These are phyloP conservation scores for Apiotrichum brassicae DNA, from an alignment of 1,284 basidiomycete species.

Conservation along the genomic window DNA sequence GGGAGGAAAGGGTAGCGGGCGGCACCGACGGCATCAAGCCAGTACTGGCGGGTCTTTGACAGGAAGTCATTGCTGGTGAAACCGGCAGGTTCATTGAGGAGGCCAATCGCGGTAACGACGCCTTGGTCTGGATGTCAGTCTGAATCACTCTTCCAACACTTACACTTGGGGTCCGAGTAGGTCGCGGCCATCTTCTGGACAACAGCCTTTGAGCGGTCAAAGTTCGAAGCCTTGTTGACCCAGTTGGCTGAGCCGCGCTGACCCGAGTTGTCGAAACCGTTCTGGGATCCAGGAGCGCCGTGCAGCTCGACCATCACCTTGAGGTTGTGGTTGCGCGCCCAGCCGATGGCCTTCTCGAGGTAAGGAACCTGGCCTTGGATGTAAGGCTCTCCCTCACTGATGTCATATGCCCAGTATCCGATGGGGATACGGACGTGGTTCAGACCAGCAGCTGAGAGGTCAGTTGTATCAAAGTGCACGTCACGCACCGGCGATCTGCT, in stretches of 20 bases:
- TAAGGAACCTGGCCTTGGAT: constrained; percentile 42
- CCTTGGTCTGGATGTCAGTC: constrained; percentile 46
- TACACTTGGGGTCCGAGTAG: constrained; percentile 3
- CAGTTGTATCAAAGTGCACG: background rate
- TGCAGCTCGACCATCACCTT: constrained; percentile 66
- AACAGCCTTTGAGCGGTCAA: constrained; percentile 56
- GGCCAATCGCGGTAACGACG: constrained; percentile 55
- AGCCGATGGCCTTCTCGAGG: constrained; percentile 59
- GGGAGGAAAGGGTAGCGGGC: constrained; percentile 65
- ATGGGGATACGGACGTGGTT: constrained; percentile 81
- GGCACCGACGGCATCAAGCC: constrained; percentile 54
- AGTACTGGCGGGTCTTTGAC: constrained; percentile 59
- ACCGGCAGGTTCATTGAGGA: constrained; percentile 67
- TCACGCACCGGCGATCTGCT: constrained; percentile 63
- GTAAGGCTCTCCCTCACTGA: constrained; percentile 68
- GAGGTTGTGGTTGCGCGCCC: constrained; percentile 68
- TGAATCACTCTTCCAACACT: background rate
- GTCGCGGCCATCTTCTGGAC: constrained; percentile 15
- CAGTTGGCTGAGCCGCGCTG: constrained; percentile 61
- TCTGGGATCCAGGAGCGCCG: constrained; percentile 77
- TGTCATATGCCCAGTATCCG: constrained; percentile 76
- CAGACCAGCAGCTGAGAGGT: constrained; percentile 53
- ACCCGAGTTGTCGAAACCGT: constrained; percentile 74
- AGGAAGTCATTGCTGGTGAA: constrained; percentile 57
- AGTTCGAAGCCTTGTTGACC: constrained; percentile 61